A percentile compares a stretch with the other conserved stretches of the same genome.
These are phyloP conservation scores for Phaffomyces opuntiae DNA, from an alignment of 805 yeast species.

Conservation along the genomic window DNA sequence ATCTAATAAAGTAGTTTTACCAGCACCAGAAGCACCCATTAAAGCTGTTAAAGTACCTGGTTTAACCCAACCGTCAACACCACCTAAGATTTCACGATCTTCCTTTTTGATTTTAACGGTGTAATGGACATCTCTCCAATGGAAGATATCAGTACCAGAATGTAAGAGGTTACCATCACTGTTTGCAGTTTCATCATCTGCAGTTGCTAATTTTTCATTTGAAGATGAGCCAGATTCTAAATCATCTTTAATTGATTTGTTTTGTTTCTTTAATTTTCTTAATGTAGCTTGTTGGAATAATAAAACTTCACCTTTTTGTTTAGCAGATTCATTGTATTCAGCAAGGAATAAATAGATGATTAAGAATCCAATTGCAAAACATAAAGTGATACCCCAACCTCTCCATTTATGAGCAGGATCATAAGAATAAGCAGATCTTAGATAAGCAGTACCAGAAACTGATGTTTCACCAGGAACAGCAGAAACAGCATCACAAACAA, in stretches of 20 bases:
- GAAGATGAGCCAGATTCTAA: slow-evolving; percentile 21
- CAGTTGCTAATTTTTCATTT: slow-evolving; percentile 18
- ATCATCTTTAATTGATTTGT: slow-evolving; percentile 21
- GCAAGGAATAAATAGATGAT: slow-evolving; percentile 43
- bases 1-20: slow-evolving; percentile 70
- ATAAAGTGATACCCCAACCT: slow-evolving; percentile 56
- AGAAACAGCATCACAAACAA: slow-evolving; percentile 52
- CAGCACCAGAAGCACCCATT: slow-evolving; percentile 79
- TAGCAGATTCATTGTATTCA: slow-evolving; percentile 54
- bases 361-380: slow-evolving; percentile 48
- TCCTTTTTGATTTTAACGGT: slow-evolving; percentile 58
- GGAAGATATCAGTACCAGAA: slow-evolving; percentile 51
- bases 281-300: slow-evolving; percentile 48
- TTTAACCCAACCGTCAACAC: slow-evolving; percentile 77
- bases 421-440: slow-evolving; percentile 40
- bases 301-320: slow-evolving; percentile 66
- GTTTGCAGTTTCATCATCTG: slow-evolving; percentile 9
- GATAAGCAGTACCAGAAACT: slow-evolving; percentile 48
- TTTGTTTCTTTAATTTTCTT: slow-evolving; percentile 37
- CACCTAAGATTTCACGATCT: slow-evolving; percentile 50
- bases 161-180: slow-evolving; percentile 23
- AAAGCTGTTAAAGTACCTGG: slow-evolving; percentile 78
- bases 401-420: slow-evolving; percentile 49
- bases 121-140: slow-evolving; percentile 72
- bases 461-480: slow-evolving; percentile 41